Percentiles rank a stretch among this genome's conserved stretches.
These are phyloP conservation scores for Keithomyces neogunnii DNA, from an alignment of 2,329 filamentous ascomycete genomes.

Conservation along the genomic window DNA sequence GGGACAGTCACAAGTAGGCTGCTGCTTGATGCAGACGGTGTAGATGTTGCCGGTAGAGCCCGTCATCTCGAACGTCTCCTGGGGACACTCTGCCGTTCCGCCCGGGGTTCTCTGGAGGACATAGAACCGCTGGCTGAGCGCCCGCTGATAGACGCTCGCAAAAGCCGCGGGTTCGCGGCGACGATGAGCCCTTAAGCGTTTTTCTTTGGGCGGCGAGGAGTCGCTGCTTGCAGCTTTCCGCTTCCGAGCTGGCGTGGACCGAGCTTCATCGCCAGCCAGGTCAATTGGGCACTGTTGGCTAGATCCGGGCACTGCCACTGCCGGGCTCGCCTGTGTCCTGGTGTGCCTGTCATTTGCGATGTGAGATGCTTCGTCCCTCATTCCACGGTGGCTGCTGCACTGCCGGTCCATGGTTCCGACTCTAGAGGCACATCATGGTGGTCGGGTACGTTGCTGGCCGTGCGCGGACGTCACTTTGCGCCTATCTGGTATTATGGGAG, in stretches of 20 bases:
- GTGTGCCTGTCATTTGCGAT: too few species aligned
- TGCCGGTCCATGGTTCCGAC: too few species aligned
- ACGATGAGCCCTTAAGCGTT: slow-evolving; percentile 26
- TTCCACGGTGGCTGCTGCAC: too few species aligned
- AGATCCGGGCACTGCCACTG: neutral
- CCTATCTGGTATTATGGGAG: too few species aligned
- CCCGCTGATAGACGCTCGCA: slow-evolving; percentile 27
- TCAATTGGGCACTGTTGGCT: slow-evolving; percentile 2
- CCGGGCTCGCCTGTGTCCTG: too few species aligned
- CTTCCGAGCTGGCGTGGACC: slow-evolving; percentile 10
- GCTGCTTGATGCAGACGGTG: slow-evolving; percentile 41
- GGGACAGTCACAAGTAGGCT: slow-evolving; percentile 48
- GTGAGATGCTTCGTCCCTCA: too few species aligned
- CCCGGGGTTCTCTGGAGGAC: slow-evolving; percentile 31
- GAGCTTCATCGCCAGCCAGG: slow-evolving; percentile 1
- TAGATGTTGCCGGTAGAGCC: slow-evolving; percentile 62
- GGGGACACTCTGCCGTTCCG: slow-evolving; percentile 28
- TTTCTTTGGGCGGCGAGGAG: slow-evolving; percentile 19
- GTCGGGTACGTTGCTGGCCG: too few species aligned
- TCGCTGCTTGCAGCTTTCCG: slow-evolving; percentile 4
- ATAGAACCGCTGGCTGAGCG: slow-evolving; percentile 36
- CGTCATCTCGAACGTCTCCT: slow-evolving; percentile 49
- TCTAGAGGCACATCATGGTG: too few species aligned
- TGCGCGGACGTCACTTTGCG: too few species aligned
- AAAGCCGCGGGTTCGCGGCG: slow-evolving; percentile 23